Percentiles rank a stretch among this genome's conserved stretches.
phyloP scores from a whole-genome alignment of 176 grass and related monocot species.

The Triticum aestivum region DNA sequence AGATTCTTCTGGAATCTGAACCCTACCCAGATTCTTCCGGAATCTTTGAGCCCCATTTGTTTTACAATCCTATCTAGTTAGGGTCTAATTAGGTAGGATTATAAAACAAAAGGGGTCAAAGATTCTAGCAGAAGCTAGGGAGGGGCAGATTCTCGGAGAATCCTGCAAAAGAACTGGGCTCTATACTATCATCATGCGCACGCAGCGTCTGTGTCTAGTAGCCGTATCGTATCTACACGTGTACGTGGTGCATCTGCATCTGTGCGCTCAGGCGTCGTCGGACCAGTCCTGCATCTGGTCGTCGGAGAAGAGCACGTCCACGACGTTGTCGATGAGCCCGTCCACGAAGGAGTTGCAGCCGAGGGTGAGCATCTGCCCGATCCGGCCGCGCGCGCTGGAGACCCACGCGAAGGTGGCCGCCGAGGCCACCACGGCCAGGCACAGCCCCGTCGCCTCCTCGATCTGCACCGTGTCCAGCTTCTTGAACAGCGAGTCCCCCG shows the following conservation, averaged over 20 bases:
- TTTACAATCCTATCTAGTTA: no score
- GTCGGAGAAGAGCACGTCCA: conserved; percentile 89
- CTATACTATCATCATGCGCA: conserved; percentile 11
- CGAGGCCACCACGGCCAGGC: conserved; percentile 64
- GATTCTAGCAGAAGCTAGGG: no score
- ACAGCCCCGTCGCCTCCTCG: conserved; percentile 68
- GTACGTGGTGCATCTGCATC: neutral
- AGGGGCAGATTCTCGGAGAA: no score
- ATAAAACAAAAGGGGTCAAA: no score
- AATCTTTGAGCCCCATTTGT: no score
- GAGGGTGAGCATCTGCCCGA: conserved; percentile 81
- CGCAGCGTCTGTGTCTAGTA: neutral
- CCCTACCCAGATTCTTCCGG: no score
- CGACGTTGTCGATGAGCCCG: conserved; percentile 90
- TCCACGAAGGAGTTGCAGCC: conserved; percentile 86
- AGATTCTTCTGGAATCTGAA: no score
- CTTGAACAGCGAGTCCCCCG: conserved; percentile 92
- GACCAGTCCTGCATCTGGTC: conserved; percentile 79
- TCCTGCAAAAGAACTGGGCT: no score
- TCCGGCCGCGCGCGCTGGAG: conserved; percentile 66
- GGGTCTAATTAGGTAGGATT: no score
- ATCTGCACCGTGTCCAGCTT: conserved; percentile 87
- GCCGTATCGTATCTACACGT: conserved; percentile 3
- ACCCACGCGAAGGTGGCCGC: conserved; percentile 82
- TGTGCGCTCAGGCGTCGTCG: conserved; percentile 46